Conservation (phyloP, 306 rosid genomes). For the Quercus robur region DNA sequence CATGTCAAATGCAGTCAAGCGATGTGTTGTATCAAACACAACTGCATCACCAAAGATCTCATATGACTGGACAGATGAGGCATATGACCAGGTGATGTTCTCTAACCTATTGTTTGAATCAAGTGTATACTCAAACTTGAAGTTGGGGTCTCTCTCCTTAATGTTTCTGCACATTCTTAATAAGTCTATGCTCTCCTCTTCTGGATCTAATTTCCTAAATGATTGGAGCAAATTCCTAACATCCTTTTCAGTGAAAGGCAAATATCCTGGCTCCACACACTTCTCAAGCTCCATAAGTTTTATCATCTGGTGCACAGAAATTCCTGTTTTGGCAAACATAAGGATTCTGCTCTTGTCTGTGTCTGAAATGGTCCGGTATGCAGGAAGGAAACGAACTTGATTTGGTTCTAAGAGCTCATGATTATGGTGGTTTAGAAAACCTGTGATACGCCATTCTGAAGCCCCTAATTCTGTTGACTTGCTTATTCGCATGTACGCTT, state of each 20-base stretch:
- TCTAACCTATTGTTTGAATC: conserved; percentile 73
- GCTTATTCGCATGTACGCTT: conserved; percentile 91
- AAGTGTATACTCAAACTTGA: conserved; percentile 80
- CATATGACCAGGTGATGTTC: conserved; percentile 94
- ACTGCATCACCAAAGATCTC: conserved; percentile 88
- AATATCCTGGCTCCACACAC: conserved; percentile 85
- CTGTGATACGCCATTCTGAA: conserved; percentile 93
- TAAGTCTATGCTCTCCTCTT: conserved; percentile 83
- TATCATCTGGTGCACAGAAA: conserved; percentile 98
- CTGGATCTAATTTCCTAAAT: conserved; percentile 82
- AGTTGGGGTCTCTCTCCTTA: conserved; percentile 84
- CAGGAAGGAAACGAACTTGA: conserved; percentile 98
- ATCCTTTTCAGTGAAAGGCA: conserved; percentile 96
- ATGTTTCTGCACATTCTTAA: conserved; percentile 86
- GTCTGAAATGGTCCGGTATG: conserved; percentile 87
- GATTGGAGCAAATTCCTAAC: conserved; percentile 90
- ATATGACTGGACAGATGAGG: conserved; percentile 78
- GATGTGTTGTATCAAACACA: conserved; percentile 93
- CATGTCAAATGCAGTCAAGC: conserved; percentile 88
- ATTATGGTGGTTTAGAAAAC: conserved; percentile 91
- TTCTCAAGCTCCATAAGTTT: conserved; percentile 97
- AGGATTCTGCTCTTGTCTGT: conserved; percentile 80
- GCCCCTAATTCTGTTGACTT: conserved; percentile 78
- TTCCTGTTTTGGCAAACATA: conserved; percentile 94
- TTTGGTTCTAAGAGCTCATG: conserved; percentile 89